A percentile compares a stretch with the other conserved stretches of the same genome.
These are phyloP conservation scores for Tylopilus orsonianus DNA, from an alignment of 1,284 basidiomycete genomes.

Conservation along the genomic window DNA sequence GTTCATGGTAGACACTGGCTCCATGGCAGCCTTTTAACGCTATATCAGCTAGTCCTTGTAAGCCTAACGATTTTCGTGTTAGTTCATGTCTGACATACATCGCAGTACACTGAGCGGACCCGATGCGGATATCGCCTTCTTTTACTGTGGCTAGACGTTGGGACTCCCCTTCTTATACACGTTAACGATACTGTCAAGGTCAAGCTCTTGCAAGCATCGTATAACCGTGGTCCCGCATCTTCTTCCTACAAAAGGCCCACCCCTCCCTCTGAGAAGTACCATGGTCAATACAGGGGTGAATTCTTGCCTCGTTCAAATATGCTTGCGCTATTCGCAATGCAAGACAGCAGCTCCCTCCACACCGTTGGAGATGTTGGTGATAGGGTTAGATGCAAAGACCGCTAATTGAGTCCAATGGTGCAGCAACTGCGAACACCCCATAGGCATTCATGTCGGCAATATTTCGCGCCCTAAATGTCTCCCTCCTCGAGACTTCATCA, in stretches of 20 bases:
- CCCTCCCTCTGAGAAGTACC: constrained; percentile 63
- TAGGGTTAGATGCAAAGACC: constrained; percentile 84
- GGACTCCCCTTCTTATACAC: constrained; percentile 61
- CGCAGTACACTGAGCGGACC: constrained; percentile 55
- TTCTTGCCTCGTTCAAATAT: constrained; percentile 42
- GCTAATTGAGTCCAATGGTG: constrained; percentile 73
- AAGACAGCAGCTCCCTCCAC: too few relatives aligned
- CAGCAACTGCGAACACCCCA: constrained; percentile 66
- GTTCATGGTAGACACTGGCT: not conserved
- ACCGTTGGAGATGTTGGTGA: constrained; percentile 78
- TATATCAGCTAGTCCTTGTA: constrained; percentile 18
- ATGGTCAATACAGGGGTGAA: constrained; percentile 47
- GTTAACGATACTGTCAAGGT: constrained; percentile 55
- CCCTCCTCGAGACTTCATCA: constrained; percentile 67
- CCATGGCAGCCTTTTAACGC: constrained; percentile 16
- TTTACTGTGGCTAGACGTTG: constrained; percentile 73
- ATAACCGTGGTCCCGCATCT: constrained; percentile 56
- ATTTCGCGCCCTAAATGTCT: not conserved
- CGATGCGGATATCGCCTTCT: constrained; percentile 73
- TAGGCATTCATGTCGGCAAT: constrained; percentile 26
- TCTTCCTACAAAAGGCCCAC: constrained; percentile 59
- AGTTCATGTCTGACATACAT: too few relatives aligned
- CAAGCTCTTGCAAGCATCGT: constrained; percentile 54
- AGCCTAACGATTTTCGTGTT: too few relatives aligned
- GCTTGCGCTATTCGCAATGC: constrained; percentile 83